phyloP scores from a whole-genome alignment of 1,139 yeast genomes.

The Eremothecium sinecaudum region DNA sequence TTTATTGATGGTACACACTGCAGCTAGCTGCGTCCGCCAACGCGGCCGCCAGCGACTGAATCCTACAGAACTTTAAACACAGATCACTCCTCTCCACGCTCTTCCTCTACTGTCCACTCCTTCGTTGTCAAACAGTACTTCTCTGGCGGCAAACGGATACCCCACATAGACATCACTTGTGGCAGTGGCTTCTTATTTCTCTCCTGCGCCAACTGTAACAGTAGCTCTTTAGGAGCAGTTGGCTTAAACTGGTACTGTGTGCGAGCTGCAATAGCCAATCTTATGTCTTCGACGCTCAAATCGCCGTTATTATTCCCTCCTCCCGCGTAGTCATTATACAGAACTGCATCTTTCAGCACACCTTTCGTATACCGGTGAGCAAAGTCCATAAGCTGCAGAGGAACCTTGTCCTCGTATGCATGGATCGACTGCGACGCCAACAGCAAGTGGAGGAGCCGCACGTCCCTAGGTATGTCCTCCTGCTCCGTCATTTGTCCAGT shows the following conservation, averaged over 20 bases:
- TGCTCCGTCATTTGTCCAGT: conserved; percentile 10
- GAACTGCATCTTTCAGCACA: conserved; percentile 77
- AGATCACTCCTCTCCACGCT: conserved; percentile 9
- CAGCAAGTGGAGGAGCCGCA: conserved; percentile 76
- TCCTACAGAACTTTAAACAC: no score
- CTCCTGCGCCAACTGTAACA: conserved; percentile 85
- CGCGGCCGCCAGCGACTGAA: no score
- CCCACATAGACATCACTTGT: conserved; percentile 86
- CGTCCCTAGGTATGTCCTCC: conserved; percentile 65
- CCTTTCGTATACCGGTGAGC: conserved; percentile 83
- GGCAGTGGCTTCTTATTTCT: conserved; percentile 85
- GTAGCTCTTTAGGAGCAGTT: conserved; percentile 75
- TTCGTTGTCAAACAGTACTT: conserved; percentile 77
- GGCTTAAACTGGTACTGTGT: conserved; percentile 94
- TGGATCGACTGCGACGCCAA: conserved; percentile 91
- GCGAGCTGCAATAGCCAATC: conserved; percentile 87
- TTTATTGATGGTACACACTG: no score
- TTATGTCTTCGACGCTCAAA: conserved; percentile 76
- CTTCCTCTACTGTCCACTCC: conserved; percentile 25
- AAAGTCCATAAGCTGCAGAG: conserved; percentile 90
- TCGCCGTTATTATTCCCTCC: conserved; percentile 36
- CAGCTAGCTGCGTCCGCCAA: no score
- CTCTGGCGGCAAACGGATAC: conserved; percentile 91
- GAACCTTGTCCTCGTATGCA: conserved; percentile 90
- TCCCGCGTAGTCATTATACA: conserved; percentile 73